Base-by-base conservation (phyloP, 2,329 filamentous ascomycete genomes). In the Fusarium beomiforme region DNA sequence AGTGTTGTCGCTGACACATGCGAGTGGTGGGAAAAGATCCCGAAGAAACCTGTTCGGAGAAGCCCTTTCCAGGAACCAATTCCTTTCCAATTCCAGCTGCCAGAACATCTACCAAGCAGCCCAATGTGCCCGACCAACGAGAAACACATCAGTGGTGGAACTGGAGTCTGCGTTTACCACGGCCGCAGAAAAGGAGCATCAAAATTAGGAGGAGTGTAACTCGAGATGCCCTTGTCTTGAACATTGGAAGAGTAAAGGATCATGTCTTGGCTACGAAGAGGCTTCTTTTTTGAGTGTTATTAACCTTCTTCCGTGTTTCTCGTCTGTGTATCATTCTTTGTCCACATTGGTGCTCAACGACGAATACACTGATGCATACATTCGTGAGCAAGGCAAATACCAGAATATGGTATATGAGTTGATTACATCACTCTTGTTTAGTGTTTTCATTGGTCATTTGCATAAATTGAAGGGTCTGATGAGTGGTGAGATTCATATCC, bases 91-190 rank as follows among this genome's bases (percentile, higher is more conserved):
- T 87, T 88, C 63, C 81, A 86, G 49, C 67, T 87, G 14, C 84
- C 85, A 3, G 84, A 87, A 67, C 86, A 88, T 67, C 77, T 86
- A 11, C 84, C 85, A 34, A 84, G 68, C 61, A 87, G 85, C 71
- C 85, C 85, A 19, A 81, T 87, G 78, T 88, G 86, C 59, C 86
- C 86, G 5, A 78, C 85, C 12, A 86, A 87, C 73, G 76, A 76
- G 44, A 83, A 79, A 42, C 82, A 86, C 59, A 74, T 74, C 56
- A 82, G 81, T 17, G 80, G 82, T n/a, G 85, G 85, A 8, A 83
- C 79, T 9, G 85, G 84, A 0, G 64, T 87, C 6, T 88, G 86
- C 59, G 85, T 88, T 5, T 86, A 85, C 68, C 85, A 86, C 53
- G 85, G 85, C 5, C 78, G 84, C 34, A 75, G 77, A 51, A 80